Evolutionary conservation across 2,329 filamentous ascomycete species (phyloP).

Genomic region (Akanthomyces dipterigenus): DNA sequence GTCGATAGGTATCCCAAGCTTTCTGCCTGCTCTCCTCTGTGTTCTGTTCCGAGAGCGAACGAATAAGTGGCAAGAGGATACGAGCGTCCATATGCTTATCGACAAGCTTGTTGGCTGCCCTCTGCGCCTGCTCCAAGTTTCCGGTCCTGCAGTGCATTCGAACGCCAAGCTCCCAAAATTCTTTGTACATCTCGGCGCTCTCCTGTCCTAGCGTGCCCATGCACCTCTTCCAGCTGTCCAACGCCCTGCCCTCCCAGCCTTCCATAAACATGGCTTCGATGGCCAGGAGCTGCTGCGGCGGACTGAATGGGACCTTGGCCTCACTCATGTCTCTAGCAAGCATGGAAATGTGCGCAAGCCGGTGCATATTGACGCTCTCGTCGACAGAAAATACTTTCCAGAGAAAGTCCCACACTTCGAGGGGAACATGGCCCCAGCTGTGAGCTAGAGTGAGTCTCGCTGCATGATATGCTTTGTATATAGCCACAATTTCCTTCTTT

Average conservation of each 20-base stretch:
- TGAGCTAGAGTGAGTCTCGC: constrained; percentile 38
- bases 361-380: constrained; percentile 43
- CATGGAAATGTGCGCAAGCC: constrained; percentile 53
- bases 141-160: constrained; percentile 55
- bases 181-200: constrained; percentile 37
- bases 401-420: constrained; percentile 55
- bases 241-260: constrained; percentile 52
- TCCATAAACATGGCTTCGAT: constrained; percentile 62
- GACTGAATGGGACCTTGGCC: constrained; percentile 47
- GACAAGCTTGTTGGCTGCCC: constrained; percentile 49
- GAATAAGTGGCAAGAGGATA: constrained; percentile 62
- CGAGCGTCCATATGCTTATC: constrained; percentile 43
- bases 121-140: constrained; percentile 52
- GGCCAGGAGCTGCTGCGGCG: constrained; percentile 55
- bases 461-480: constrained; percentile 45
- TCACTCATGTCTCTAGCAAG: constrained; percentile 61
- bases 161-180: constrained; percentile 59
- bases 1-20: constrained; percentile 63
- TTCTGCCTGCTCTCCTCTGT: constrained; percentile 40
- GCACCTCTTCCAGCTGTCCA: constrained; percentile 57
- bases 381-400: constrained; percentile 56
- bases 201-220: constrained; percentile 45
- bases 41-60: constrained; percentile 51
- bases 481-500: constrained; percentile 30
- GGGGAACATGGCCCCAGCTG: constrained; percentile 49